Percentiles rank a stretch among this genome's conserved stretches.
These are phyloP conservation scores for Daldinia concentrica DNA, from an alignment of 495 filamentous ascomycete genomes.

Conservation along the genomic window DNA sequence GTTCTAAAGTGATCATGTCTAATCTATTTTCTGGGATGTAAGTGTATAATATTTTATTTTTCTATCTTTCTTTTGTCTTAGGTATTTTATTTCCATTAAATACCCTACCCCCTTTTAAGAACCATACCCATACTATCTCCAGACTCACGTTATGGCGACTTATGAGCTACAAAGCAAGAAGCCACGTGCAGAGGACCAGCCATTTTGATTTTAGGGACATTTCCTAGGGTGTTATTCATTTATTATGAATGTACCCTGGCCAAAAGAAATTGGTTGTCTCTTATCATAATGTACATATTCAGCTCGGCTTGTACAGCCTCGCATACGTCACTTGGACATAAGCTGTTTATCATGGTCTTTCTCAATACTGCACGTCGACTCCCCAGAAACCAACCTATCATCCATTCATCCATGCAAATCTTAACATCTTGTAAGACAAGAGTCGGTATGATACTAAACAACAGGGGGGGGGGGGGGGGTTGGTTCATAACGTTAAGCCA, in stretches of 20 bases:
- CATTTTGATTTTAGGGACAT: conserved; percentile 12
- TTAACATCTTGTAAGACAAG: conserved; percentile 14
- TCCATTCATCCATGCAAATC: background rate
- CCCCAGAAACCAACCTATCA: conserved; percentile 7
- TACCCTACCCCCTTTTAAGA: background rate
- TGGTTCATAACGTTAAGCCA: conserved; percentile 3
- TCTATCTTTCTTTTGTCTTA: conserved; percentile 7
- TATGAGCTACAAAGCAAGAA: conserved; percentile 11
- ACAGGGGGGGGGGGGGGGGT: too few relatives aligned
- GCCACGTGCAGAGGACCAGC: conserved; percentile 4
- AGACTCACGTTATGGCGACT: conserved; percentile 7
- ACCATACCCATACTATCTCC: background rate
- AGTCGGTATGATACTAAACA: conserved; percentile 9
- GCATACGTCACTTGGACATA: conserved; percentile 12
- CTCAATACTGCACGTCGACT: conserved; percentile 6
- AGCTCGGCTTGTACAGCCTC: conserved; percentile 29
- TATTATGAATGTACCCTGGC: conserved; percentile 21
- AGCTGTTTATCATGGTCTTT: conserved; percentile 14
- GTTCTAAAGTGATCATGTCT: conserved; percentile 64
- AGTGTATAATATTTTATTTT: conserved; percentile 52
- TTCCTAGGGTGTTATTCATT: conserved; percentile 14
- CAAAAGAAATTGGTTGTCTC: conserved; percentile 9
- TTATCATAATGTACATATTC: conserved; percentile 14
- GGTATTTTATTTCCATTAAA: conserved; percentile 5
- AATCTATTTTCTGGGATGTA: conserved; percentile 84